phyloP scores from a whole-genome alignment of 495 filamentous ascomycete genomes.

The Aspergillus bridgeri region DNA sequence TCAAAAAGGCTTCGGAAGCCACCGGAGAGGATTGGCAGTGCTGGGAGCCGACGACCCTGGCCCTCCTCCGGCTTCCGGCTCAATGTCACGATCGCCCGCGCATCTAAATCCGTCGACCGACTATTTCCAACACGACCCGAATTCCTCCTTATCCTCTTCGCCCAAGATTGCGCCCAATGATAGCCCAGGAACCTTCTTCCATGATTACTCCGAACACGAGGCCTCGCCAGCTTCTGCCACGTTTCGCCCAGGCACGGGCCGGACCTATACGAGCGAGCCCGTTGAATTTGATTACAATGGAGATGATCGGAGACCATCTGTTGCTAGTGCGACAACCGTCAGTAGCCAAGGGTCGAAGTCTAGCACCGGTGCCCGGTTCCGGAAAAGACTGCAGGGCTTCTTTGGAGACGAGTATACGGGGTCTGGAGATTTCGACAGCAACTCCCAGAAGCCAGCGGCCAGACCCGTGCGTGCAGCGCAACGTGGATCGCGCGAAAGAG shows the following conservation, averaged over 20 bases:
- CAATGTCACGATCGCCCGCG: slow-evolving; percentile 25
- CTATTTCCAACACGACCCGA: slow-evolving; percentile 33
- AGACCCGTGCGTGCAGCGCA: slow-evolving; percentile 55
- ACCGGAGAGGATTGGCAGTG: slow-evolving; percentile 37
- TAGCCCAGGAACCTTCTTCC: slow-evolving; percentile 38
- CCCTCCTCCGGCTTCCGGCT: slow-evolving; percentile 21
- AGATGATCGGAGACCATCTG: slow-evolving; percentile 81
- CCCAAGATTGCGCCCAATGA: slow-evolving; percentile 32
- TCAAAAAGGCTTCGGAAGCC: slow-evolving; percentile 36
- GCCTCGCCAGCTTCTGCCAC: slow-evolving; percentile 59
- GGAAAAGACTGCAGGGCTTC: slow-evolving; percentile 76
- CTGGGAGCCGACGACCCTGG: slow-evolving; percentile 32
- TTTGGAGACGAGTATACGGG: slow-evolving; percentile 80
- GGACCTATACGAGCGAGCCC: slow-evolving; percentile 63
- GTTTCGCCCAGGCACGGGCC: slow-evolving; percentile 62
- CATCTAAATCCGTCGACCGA: slow-evolving; percentile 26
- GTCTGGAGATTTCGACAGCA: slow-evolving; percentile 61
- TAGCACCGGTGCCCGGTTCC: slow-evolving; percentile 63
- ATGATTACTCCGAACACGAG: slow-evolving; percentile 43
- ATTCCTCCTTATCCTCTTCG: slow-evolving; percentile 34
- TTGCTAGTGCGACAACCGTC: slow-evolving; percentile 81
- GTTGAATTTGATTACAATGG: slow-evolving; percentile 60
- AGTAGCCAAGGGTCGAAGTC: slow-evolving; percentile 89
- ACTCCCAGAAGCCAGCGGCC: slow-evolving; percentile 47
- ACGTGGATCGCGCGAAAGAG: slow-evolving; percentile 60